Base-by-base conservation (phyloP, 352 stramenopile species). In the Phytophthora pseudosyringae region DNA sequence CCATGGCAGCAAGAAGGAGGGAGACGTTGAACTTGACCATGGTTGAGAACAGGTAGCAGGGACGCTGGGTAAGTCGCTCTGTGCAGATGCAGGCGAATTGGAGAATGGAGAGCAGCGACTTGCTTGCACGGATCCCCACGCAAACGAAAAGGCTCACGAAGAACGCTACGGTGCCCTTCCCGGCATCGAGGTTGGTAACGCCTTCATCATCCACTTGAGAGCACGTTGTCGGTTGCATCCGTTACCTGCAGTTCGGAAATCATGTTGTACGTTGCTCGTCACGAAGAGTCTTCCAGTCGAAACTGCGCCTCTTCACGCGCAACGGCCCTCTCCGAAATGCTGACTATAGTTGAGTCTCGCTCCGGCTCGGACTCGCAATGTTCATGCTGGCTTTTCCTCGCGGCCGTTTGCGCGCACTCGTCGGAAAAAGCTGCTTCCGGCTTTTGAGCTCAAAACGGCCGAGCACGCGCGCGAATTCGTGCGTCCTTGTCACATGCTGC, bases 21-120 rank as follows among this genome's bases (percentile, higher is more conserved):
- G 59, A 60, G 47, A 71, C 54, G 58, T 62, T 75, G 47, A 80
- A 60, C 55, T 76, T 80, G 67, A 80, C 67, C 71, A 80, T 80
- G 1, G 25, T 44, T 64, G 47, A 41, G 53, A 60, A 59, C 21
- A 25, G 62, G 49, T 61, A 58, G 44, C 41, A 59, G 8, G 39
- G 11, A 38, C 36, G 36, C 44, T 71, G 38, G 39, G 49, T 75
- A 71, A 75, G 47, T 62, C 53, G 65, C 59, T 57, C 21, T 71
- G 43, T 68, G 61, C 54, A 59, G 54, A 56, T 56, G 55, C 44
- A 65, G 61, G 63, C 53, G 57, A 76, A 71, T 68, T 75, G 51
- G 25, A 64, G 10, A 76, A 64, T 76, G 68, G 66, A 53, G 29
- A 41, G 32, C 5, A 38, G 15, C 26, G 31, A 25, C n/a, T 25